Base-by-base conservation (phyloP, 1,284 basidiomycete genomes). In the Trichosporon sp. region DNA sequence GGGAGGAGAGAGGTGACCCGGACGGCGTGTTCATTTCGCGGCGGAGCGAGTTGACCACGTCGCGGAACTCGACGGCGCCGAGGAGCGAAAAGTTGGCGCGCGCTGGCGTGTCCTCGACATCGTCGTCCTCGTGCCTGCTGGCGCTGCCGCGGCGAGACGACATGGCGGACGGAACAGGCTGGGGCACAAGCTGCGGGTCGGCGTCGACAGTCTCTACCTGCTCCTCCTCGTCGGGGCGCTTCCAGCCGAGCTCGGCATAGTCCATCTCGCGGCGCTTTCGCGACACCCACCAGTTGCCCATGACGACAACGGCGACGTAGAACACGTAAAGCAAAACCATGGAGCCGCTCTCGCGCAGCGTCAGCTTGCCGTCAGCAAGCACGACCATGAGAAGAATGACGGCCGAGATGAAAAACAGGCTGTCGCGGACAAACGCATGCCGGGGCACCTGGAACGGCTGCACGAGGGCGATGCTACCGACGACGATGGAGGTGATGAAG, bases 401-500 rank as follows among this genome's bases (percentile, higher is more conserved):
- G 0, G 95, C 92, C 3, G 88, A 75, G 12, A 92, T 90, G 84
- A 98, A 98, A 86, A 98, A 98, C 21, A 92, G 89, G 32, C 95
- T 91, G 80, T 99, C 97, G 38, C 97, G 90, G 15, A 97, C 84
- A 83, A 99, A 98, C 0, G 92, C 90, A 44, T 86, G 86, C 0
- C 86, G 87, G 34, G 90, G 87, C 18, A 98, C 93, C 72, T 88
- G 87, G 84, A 99, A 99, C 0, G 95, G 94, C 70, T 90, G 90
- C 80, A 98, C 92, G 80, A 99, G 90, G 77, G 94, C 95, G 89
- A 99, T 97, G 18, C 91, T 92, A 6, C 96, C 96, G 2, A 92
- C 95, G 47, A 99, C 95, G 77, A 95, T 94, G 2, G 93, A 93
- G 23, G 95, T 90, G 80, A 98, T 96, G 84, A 98, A 99, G 1